phyloP scores from a whole-genome alignment of 2,329 filamentous ascomycete species.

The Apiospora phragmitis region DNA sequence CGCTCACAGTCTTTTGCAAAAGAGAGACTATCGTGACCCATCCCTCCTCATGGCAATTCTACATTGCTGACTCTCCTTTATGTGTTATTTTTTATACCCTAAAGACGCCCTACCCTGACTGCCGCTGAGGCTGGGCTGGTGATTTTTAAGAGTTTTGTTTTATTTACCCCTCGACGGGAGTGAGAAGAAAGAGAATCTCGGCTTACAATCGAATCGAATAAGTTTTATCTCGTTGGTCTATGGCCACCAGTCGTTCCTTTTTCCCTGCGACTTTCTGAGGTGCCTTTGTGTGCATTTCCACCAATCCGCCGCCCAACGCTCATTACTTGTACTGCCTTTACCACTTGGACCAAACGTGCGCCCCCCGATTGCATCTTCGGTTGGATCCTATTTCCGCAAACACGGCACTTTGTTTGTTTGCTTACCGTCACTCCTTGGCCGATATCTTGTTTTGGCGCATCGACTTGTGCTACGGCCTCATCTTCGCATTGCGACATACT shows the following conservation, averaged over 20 bases:
- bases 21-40: not conserved
- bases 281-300: not conserved
- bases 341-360: not conserved
- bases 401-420: not conserved
- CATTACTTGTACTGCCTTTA: not conserved
- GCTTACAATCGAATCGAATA: not conserved
- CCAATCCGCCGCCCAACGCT: not conserved
- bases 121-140: not conserved
- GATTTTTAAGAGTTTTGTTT: not conserved
- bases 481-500: not conserved
- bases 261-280: not conserved
- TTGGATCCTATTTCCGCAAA: not conserved
- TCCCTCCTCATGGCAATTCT: not conserved
- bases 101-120: not conserved
- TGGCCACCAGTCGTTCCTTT: not conserved
- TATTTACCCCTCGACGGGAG: conserved; percentile 5
- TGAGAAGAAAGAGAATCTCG: not conserved
- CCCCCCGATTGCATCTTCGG: not conserved
- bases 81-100: not conserved
- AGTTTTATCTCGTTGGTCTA: not conserved
- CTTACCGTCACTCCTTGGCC: not conserved
- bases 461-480: not conserved
- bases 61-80: not conserved
- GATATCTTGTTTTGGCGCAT: not conserved
- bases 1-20: not conserved